Evolutionary conservation across 768 basidiomycete genomes (phyloP).

Genomic region (Kwoniella dejecticola): DNA sequence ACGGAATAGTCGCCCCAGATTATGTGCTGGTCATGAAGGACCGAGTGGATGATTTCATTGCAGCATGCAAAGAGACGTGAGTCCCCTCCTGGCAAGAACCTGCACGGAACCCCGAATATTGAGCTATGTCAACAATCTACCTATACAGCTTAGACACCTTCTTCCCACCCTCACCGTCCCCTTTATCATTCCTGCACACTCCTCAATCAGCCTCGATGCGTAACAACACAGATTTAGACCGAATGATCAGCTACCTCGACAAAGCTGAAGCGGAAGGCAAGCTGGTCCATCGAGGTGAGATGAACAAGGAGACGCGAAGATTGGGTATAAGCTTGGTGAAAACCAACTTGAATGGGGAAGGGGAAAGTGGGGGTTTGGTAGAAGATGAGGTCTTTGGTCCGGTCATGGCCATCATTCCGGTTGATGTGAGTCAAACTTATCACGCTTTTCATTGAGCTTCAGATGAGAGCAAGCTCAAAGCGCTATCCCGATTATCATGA

Average conservation of each 20-base stretch:
- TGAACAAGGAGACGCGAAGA: constrained; percentile 32
- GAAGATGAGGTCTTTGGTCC: constrained; percentile 56
- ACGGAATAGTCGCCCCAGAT: constrained; percentile 44
- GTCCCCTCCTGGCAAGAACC: too few relatives aligned
- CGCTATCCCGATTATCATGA: too few relatives aligned
- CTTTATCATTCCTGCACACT: constrained; percentile 33
- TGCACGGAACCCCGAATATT: too few relatives aligned
- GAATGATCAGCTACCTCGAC: constrained; percentile 39
- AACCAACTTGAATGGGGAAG: constrained; percentile 31
- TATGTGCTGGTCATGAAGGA: constrained; percentile 49
- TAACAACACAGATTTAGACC: constrained; percentile 31
- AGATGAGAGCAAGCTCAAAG: background rate
- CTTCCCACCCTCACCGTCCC: constrained; percentile 40
- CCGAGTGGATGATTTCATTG: constrained; percentile 40
- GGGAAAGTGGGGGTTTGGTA: constrained; percentile 33
- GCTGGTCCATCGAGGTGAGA: constrained; percentile 46
- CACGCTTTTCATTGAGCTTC: background rate
- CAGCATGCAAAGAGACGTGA: constrained; percentile 35
- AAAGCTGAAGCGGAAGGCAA: constrained; percentile 45
- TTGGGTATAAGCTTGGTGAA: constrained; percentile 52
- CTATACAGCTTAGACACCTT: constrained; percentile 27
- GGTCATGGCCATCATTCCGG: constrained; percentile 50
- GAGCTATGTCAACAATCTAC: too few relatives aligned
- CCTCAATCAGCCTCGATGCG: constrained; percentile 20
- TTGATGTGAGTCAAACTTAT: constrained; percentile 40